Base-by-base conservation (phyloP, 2,329 filamentous ascomycete genomes). In the Epichloe hybrida region DNA sequence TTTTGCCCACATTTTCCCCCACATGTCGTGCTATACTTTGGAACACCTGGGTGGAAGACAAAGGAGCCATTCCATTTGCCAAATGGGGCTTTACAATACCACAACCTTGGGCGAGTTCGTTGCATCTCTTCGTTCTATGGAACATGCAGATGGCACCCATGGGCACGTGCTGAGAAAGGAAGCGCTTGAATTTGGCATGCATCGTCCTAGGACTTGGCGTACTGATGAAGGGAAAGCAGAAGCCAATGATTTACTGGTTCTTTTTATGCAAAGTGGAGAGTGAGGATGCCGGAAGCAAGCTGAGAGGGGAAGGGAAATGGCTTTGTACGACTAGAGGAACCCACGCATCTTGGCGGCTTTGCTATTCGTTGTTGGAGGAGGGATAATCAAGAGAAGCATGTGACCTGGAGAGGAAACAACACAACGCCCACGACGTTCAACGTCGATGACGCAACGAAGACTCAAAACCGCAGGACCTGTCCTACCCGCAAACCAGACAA, bases 161-260 rank as follows among this genome's bases (percentile, higher is more conserved):
- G 43, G 65, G 59, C 54, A 51, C 56, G 54, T 56, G 61, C 59
- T 60, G 61, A 21, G 71, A 71, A 71, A 71, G 70, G 71, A 70
- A 45, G 63, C 62, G 60, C 64, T 59, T 66, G 65, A 55, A 59
- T 65, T 57, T 62, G 66, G 61, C 65, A 64, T 68, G 63, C 68
- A 70, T 70, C 64, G 64, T 64, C 63, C 64, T 64, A 64, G 66
- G 64, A 60, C 56, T 56, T 56, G 63, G 54, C 48, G 48, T 45
- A 31, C 35, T 45, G 48, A 50, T 46, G 48, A 36, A 23, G 34
- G 37, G 41, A 27, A 45, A 31, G 40, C 35, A 17, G 41, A 45
- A 17, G 48, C 9, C 12, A 38, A 39, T 46, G 48, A 40, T 44
- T 40, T 44, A 49, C 27, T 50, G 34, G 4, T 39, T 44, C 34